phyloP scores from a whole-genome alignment of 2,329 filamentous ascomycete genomes.

The Penicillium thymicola region DNA sequence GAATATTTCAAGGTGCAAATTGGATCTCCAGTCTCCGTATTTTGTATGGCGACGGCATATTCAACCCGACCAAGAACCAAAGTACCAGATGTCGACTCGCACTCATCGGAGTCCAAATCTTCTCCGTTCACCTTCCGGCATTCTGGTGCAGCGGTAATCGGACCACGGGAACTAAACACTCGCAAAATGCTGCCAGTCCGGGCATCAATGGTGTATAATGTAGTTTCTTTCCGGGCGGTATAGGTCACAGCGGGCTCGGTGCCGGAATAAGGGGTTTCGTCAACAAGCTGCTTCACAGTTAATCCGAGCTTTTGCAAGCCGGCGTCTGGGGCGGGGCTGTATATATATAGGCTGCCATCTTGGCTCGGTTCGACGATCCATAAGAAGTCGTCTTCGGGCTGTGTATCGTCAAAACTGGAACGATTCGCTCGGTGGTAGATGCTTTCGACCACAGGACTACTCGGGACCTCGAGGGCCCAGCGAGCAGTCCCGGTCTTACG shows the following conservation, averaged over 20 bases:
- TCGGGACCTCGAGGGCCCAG: slow-evolving; percentile 76
- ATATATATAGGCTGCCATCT: slow-evolving; percentile 83
- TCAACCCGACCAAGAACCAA: slow-evolving; percentile 82
- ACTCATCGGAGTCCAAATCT: slow-evolving; percentile 64
- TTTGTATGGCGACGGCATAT: slow-evolving; percentile 83
- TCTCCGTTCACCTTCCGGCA: slow-evolving; percentile 68
- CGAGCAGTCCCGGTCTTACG: slow-evolving; percentile 77
- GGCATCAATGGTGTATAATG: slow-evolving; percentile 84
- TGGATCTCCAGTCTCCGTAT: slow-evolving; percentile 65
- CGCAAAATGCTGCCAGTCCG: slow-evolving; percentile 77
- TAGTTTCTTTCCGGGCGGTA: slow-evolving; percentile 86
- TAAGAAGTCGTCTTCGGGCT: slow-evolving; percentile 74
- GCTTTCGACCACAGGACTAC: slow-evolving; percentile 87
- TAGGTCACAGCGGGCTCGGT: slow-evolving; percentile 78
- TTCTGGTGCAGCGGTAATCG: slow-evolving; percentile 67
- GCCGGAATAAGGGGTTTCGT: slow-evolving; percentile 73
- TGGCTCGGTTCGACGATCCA: slow-evolving; percentile 94
- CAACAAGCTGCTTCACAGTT: slow-evolving; percentile 73
- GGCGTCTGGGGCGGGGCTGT: slow-evolving; percentile 61
- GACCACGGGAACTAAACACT: slow-evolving; percentile 74
- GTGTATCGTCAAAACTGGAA: slow-evolving; percentile 57
- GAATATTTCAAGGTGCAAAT: slow-evolving; percentile 90
- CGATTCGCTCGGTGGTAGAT: slow-evolving; percentile 71
- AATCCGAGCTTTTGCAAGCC: slow-evolving; percentile 48
- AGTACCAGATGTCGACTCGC: slow-evolving; percentile 68